These are phyloP conservation scores for Dissophora globulifera DNA, from an alignment of 192 early-diverging fungal genomes.

Conservation along the genomic window DNA sequence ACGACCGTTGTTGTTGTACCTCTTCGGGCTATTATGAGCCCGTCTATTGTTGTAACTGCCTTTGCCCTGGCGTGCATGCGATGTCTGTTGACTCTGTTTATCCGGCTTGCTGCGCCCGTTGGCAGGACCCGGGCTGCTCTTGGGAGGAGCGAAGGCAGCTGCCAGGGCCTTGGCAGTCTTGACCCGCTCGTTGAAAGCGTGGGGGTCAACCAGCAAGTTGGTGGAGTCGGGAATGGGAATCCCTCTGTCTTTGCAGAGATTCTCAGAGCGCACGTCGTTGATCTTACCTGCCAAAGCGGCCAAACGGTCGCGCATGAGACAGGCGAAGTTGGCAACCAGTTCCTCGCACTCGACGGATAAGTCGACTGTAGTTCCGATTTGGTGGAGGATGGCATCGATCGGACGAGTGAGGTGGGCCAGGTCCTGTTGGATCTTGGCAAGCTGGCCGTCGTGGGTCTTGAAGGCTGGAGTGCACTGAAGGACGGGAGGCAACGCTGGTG, in stretches of 20 bases:
- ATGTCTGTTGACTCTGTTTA: not conserved
- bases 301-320: constrained; percentile 1
- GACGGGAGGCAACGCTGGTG: not conserved
- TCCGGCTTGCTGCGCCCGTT: not conserved
- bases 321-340: not conserved
- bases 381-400: not conserved
- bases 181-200: not conserved
- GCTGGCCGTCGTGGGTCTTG: constrained; percentile 2
- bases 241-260: not conserved
- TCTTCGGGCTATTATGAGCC: not conserved
- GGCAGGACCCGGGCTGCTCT: not conserved
- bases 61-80: not conserved
- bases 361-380: not conserved
- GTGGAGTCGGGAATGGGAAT: no score
- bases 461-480: not conserved
- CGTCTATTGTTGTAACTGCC: not conserved
- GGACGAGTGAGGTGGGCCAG: constrained; percentile 7
- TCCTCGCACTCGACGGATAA: not conserved
- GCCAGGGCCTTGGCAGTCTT: not conserved
- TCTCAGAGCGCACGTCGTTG: not conserved
- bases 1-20: not conserved
- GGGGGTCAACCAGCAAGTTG: not conserved
- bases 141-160: not conserved
- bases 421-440: not conserved
- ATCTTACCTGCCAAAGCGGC: not conserved